These are phyloP conservation scores for Nicotiana noctiflora DNA, from an alignment of 257 asterid genomes.

Conservation along the genomic window DNA sequence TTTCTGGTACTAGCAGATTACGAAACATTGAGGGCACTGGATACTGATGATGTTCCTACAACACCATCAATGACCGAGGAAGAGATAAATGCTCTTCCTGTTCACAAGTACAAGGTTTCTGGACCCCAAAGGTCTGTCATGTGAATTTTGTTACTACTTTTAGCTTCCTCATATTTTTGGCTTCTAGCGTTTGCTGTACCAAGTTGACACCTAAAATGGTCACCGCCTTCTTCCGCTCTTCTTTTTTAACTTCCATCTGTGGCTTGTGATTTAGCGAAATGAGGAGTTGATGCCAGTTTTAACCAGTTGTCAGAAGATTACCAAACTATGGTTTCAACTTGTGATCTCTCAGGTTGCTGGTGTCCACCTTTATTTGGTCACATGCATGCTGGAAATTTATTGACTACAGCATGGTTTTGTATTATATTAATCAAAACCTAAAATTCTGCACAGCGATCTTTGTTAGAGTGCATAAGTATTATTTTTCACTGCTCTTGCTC, in stretches of 20 bases:
- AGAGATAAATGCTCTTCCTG: constrained; percentile 95
- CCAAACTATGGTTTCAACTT: not conserved
- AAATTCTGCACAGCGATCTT: not conserved
- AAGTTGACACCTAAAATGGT: not conserved
- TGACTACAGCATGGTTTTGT: not conserved
- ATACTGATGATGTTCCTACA: constrained; percentile 76
- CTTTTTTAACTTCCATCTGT: not conserved
- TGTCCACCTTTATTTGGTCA: not conserved
- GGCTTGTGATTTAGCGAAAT: not conserved
- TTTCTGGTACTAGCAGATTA: constrained; percentile 53
- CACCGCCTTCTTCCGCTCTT: not conserved
- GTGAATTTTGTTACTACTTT: constrained; percentile 1
- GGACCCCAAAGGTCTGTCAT: constrained; percentile 59
- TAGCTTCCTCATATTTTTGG: not conserved
- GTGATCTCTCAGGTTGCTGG: not conserved
- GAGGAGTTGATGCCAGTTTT: not conserved
- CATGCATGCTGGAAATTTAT: too few relatives aligned
- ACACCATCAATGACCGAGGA: constrained; percentile 91
- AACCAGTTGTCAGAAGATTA: not conserved
- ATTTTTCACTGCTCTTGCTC: not conserved
- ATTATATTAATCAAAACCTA: not conserved
- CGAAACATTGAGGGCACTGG: constrained; percentile 87
- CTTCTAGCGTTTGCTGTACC: not conserved
- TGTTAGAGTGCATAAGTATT: not conserved
- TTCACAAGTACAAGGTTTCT: constrained; percentile 82